These are phyloP conservation scores for Amanita fuliginea DNA, from an alignment of 768 basidiomycete genomes.

Conservation along the genomic window DNA sequence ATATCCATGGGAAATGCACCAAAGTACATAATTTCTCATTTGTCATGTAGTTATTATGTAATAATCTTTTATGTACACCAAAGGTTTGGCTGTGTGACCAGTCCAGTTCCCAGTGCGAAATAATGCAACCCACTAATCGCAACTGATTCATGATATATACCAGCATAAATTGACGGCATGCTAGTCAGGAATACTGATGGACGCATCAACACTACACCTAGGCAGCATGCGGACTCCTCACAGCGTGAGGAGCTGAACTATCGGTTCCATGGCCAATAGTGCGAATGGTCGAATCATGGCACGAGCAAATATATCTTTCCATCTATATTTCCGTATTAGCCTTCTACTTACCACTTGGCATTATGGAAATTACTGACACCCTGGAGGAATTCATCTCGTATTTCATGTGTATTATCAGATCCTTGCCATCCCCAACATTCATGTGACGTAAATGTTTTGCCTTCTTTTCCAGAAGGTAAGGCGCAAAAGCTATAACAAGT, in stretches of 20 bases:
- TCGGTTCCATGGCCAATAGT: constrained; percentile 49
- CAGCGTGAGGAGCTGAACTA: constrained; percentile 53
- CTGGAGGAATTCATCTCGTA: constrained; percentile 30
- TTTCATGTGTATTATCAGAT: constrained; percentile 32
- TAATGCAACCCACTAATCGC: constrained; percentile 64
- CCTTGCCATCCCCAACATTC: constrained; percentile 34
- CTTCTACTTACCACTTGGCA: neutral
- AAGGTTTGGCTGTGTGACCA: no score
- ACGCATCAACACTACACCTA: neutral
- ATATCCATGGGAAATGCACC: no score
- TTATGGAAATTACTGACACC: constrained; percentile 26
- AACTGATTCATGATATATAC: constrained; percentile 38
- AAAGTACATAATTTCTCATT: no score
- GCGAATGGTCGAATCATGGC: constrained; percentile 57
- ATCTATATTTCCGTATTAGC: constrained; percentile 22
- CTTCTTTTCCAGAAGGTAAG: constrained; percentile 36
- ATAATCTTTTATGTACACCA: no score
- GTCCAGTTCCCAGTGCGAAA: constrained; percentile 57
- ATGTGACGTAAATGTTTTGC: constrained; percentile 33
- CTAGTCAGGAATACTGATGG: constrained; percentile 55
- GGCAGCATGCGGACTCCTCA: constrained; percentile 20
- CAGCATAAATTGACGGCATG: constrained; percentile 41
- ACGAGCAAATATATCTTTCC: constrained; percentile 36
- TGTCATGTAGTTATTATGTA: no score
- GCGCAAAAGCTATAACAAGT: constrained; percentile 29